Evolutionary conservation across 768 basidiomycete species (phyloP), one percentile per base, ranked within the genome.

Genomic region (Mycena latifolia): DNA sequence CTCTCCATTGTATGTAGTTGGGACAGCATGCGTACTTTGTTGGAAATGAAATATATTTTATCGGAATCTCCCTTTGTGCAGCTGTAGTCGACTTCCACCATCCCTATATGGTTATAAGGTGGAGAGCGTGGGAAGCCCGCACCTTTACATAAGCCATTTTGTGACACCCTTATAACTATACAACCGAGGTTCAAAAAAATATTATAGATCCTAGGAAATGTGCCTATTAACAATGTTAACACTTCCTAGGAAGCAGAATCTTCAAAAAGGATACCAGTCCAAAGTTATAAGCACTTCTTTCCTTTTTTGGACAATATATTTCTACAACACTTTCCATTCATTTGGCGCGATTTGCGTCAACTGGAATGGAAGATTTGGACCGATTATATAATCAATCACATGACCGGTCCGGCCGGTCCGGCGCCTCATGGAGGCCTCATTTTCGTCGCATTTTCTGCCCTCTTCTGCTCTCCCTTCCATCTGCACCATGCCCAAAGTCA

Each of bases 71-170:
- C n/a, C n/a, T n/a, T n/a, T n/a, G n/a, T n/a, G n/a, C n/a, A n/a
- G n/a, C n/a, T n/a, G n/a, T n/a, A n/a, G n/a, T n/a, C n/a, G n/a
- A n/a, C n/a, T n/a, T n/a, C n/a, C n/a, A n/a, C n/a, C n/a, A n/a
- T n/a, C n/a, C n/a, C n/a, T n/a, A n/a, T n/a, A n/a, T n/a, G n/a
- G n/a, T n/a, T n/a, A 24, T 45, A 53, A 31, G 31, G 31, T 53
- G 52, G 47, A 48, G 27, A 28, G 47, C 25, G 47, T 48, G 25
- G 47, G 47, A 48, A 48, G 11, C 47, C 47, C 10, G 47, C 47
- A 48, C 47, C 47, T 28, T 48, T 48, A 48, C 20, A 17, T 48
- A 48, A 28, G 24, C 47, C 10, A 48, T 48, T 48, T 48, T 48
- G 47, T 48, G 12, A 48, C 47, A 48, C 47, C 27, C 25, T 17